Base-by-base conservation (phyloP, 371 early-diverging fungal species). In the Haplosporangium sp. region DNA sequence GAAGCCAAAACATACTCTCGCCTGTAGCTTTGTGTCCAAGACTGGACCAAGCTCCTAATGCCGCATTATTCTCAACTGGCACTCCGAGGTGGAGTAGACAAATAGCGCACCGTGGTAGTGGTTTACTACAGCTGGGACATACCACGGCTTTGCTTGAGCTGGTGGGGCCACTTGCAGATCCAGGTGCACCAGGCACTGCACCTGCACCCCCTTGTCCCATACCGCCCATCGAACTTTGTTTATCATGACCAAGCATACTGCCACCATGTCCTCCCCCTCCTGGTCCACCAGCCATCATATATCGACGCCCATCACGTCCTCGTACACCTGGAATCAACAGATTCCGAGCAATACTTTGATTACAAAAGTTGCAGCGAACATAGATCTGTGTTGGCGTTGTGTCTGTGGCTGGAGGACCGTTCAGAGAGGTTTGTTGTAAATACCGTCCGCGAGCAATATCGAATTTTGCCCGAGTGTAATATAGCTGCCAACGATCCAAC, bases 21-120 rank as follows among this genome's bases (percentile, higher is more conserved):
- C 88, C 87, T 15, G 86, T 86, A 3, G 84, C 82, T 13, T 81
- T 81, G 61, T 71, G 52, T 2, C 82, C 82, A 8, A 81, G 75
- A 63, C 82, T 81, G 27, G 76, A 76, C 76, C 70, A 79, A 10
- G 55, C 63, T 50, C 75, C 66, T 40, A 56, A 68, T 67, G 66
- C 72, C 19, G 72, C 65, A 48, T 82, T 67, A 0, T 87, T 76
- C 50, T 90, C 92, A 5, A 87, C 87, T 10, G 94, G 93, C 1
- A 94, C 93, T 13, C 97, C 98, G 71, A 97, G 85, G 67, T 92
- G 92, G 65, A 97, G 85, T 27, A 96, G 84, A 83, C 98, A 98
- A 15, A 98, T 83, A 0, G 96, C 90, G 81, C 98, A 98, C n/a
- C 96, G 88, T 8, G 98, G 98, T n/a, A 97, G 84, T 7, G 93